Conservation (phyloP, 179 eudicot genomes). For the Beta lomatogona region DNA sequence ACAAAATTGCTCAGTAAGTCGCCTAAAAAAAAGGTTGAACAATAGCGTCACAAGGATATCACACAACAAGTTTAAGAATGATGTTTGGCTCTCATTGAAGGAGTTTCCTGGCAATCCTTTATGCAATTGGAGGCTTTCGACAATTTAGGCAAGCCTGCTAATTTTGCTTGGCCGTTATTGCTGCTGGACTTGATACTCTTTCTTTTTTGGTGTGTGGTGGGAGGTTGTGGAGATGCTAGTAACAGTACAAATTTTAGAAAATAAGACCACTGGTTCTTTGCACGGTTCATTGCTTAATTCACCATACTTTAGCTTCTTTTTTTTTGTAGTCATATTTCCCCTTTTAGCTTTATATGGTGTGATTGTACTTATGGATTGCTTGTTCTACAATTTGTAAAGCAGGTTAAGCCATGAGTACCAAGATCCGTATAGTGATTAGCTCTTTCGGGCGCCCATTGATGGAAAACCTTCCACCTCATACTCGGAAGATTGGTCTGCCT, state of each 20-base stretch:
- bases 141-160: neutral
- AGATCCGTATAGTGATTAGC: slow-evolving; percentile 34
- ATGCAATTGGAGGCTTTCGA: no score
- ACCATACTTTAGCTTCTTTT: neutral
- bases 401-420: slow-evolving; percentile 38
- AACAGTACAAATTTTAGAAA: neutral
- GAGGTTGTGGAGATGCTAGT: neutral
- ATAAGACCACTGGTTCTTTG: neutral
- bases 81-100: no score
- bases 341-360: neutral
- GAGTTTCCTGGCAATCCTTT: no score
- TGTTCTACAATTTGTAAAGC: slow-evolving; percentile 8
- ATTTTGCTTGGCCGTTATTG: neutral
- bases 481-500: slow-evolving; percentile 35
- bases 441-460: slow-evolving; percentile 28
- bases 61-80: no score
- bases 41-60: no score
- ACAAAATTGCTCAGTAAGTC: no score
- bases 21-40: no score
- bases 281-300: neutral
- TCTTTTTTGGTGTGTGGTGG: neutral
- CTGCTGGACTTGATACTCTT: neutral
- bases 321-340: neutral
- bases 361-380: neutral
- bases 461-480: slow-evolving; percentile 37